phyloP scores from a whole-genome alignment of 2,329 filamentous ascomycete genomes.

The Ophiostoma quercus region DNA sequence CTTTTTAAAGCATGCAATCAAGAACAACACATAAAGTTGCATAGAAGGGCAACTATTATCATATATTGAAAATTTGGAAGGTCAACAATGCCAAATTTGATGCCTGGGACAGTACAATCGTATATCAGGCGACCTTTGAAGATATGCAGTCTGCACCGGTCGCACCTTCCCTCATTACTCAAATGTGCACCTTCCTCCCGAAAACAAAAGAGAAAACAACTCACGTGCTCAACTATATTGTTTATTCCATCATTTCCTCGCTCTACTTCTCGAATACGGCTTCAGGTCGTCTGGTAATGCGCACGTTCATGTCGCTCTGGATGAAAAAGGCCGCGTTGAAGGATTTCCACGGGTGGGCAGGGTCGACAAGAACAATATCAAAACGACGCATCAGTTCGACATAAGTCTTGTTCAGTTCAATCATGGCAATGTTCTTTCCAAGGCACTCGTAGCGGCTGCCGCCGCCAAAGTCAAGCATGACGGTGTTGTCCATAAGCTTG shows the following conservation, averaged over 20 bases:
- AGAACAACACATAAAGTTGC: too few relatives aligned
- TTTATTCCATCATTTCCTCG: not conserved
- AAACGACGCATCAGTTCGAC: slow-evolving; percentile 32
- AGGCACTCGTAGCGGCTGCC: slow-evolving; percentile 38
- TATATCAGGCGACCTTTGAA: not conserved
- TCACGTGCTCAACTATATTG: not conserved
- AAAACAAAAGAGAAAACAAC: not conserved
- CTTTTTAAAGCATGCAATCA: too few relatives aligned
- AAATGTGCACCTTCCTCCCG: not conserved
- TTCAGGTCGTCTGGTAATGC: slow-evolving; percentile 20
- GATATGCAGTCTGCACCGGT: not conserved
- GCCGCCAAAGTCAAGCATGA: slow-evolving; percentile 39
- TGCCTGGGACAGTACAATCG: not conserved
- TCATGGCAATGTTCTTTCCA: slow-evolving; percentile 40
- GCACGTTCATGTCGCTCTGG: slow-evolving; percentile 26
- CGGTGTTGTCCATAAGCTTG: slow-evolving; percentile 30
- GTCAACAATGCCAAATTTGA: not conserved
- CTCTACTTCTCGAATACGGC: not conserved
- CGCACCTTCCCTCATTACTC: not conserved
- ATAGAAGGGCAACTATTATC: too few relatives aligned
- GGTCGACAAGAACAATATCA: slow-evolving; percentile 31
- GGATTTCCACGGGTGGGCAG: slow-evolving; percentile 32
- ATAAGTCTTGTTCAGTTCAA: slow-evolving; percentile 39
- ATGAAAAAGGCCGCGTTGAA: slow-evolving; percentile 30
- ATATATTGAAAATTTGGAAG: too few relatives aligned